Base-by-base conservation (phyloP, 2,329 filamentous ascomycete genomes). In the Neopestalotiopsis sp. region DNA sequence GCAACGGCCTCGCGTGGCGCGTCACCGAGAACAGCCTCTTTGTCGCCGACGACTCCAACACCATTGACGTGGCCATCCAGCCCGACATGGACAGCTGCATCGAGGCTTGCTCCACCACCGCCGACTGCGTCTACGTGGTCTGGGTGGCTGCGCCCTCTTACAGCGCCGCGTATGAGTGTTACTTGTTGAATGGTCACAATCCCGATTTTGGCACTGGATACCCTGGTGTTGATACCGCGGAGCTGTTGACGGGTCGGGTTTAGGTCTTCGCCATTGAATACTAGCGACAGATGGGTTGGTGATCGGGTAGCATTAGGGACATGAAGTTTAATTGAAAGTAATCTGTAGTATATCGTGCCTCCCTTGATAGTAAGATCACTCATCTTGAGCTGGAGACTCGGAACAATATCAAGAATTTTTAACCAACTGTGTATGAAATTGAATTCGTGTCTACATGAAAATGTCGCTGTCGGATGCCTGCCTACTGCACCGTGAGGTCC, bases 191-290 rank as follows among this genome's bases (percentile, higher is more conserved):
- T 17, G n/a, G 20, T 4, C 6, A 40, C 20, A n/a, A 62, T 10
- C 30, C 59, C 12, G 59, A 34, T 32, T 62, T 40, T 40, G 59
- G 59, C 13, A 62, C 59, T 38, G 59, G 59, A 3, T 62, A 62
- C n/a, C 32, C 30, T 20, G 59, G 59, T 9, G 32, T 62, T 9
- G 59, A 62, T 20, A 62, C 59, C 1, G 59, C 59, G 4, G 34
- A 40, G 34, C 30, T 62, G 59, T 34, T 62, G n/a, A 34, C 28
- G n/a, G 59, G 59, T 34, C 34, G 59, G 20, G 40, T 20, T 7
- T 20, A 62, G 30, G 14, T 38, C 10, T 38, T 28, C 24, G 24
- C 24, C 34, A 38, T 38, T 38, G 34, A 38, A 38, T 10, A 10
- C 6, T 38, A 38, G 34, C 34, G 34, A 38, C 5, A 38, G 34